Evolutionary conservation across 164 flowering plant species (phyloP), one percentile per base, ranked within the genome.

Genomic region (Vitis rupestris): DNA sequence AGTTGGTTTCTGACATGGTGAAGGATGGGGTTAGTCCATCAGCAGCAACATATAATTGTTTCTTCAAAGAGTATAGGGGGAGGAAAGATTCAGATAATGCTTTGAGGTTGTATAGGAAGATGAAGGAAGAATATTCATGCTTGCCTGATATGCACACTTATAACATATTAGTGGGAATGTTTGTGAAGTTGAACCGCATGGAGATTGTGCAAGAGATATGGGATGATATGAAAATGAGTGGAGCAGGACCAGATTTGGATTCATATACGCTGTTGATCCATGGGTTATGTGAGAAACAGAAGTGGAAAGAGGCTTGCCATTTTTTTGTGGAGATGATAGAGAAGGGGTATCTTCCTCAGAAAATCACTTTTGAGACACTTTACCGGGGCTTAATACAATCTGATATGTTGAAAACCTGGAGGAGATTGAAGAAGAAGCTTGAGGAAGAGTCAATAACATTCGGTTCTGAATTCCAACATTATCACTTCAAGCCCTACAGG

Each of bases 291-390:
- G 87, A 83, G 82, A 91, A 84, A 65, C 72, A 76, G 64, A 89
- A 83, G 67, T 96, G 97, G 97, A 89, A 75, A 74, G 84, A 80
- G 29, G 99, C 99, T 58, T 93, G 99, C 64, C 79, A 80, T 52
- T 86, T 70, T 63, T 92, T 93, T 65, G 84, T 87, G 63, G 97
- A 96, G 84, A 93, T 93, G 98, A 92, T 96, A 70, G 97, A 96
- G 83, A 91, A 76, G 81, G 98, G 99, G 5, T 79, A 89, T 75
- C 89, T 90, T 63, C 99, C 99, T 54, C 99, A 87, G 69, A 92
- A 87, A 83, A 75, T 82, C 53, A 93, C 98, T 15, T 96, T 96
- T 80, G 98, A 96, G 84, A 93, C 86, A 0, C 86, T 96, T 9
- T 93, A 93, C 71, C 63, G 67, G 67, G 97, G 99, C 10, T 77